Percentiles rank a stretch among this genome's conserved stretches.
phyloP scores from a whole-genome alignment of 78 protist species.

The Dictyostelium citrinum region DNA sequence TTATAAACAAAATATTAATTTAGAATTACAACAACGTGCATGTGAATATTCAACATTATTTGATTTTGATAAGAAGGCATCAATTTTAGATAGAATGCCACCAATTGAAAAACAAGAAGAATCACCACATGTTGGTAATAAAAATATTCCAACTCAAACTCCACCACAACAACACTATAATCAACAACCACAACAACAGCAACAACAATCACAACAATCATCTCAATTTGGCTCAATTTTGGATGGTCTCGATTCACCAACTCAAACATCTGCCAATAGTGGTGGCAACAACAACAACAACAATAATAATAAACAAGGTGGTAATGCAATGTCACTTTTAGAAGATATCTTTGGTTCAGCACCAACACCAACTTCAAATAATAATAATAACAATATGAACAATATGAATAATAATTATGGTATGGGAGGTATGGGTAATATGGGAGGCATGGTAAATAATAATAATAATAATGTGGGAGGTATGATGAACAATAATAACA shows the following conservation, averaged over 20 bases:
- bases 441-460: background rate
- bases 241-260: slow-evolving; percentile 39
- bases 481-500: background rate
- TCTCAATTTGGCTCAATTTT: slow-evolving; percentile 30
- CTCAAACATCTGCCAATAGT: background rate
- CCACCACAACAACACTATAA: slow-evolving; percentile 28
- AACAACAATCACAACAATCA: background rate
- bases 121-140: slow-evolving; percentile 2
- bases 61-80: slow-evolving; percentile 9
- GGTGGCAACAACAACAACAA: background rate
- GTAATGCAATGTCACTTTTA: slow-evolving; percentile 8
- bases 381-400: background rate
- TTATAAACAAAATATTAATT: slow-evolving; percentile 50
- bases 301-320: background rate
- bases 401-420: background rate
- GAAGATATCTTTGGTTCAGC: slow-evolving; percentile 71
- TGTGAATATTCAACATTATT: slow-evolving; percentile 89
- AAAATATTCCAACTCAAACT: slow-evolving; percentile 18
- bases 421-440: background rate
- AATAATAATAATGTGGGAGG: background rate
- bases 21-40: slow-evolving; percentile 96
- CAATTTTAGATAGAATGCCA: slow-evolving; percentile 39
- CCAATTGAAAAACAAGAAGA: slow-evolving; percentile 59
- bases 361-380: background rate
- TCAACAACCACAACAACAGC: background rate